These are phyloP conservation scores for Fremontodendron californicum DNA, from an alignment of 345 rosid genomes.

Conservation along the genomic window DNA sequence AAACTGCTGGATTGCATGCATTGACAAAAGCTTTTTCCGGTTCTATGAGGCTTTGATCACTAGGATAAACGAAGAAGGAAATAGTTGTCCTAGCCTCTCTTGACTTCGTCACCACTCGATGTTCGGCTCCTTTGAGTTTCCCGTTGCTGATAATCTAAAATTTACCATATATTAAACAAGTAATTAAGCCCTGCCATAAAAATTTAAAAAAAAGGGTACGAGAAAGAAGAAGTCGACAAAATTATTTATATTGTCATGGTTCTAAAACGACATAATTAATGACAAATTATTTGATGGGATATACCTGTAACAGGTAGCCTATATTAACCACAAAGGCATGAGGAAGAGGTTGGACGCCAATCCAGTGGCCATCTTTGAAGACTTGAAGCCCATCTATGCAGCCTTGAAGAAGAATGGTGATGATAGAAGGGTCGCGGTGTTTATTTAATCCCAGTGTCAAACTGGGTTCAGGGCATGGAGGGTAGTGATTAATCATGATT, in stretches of 20 bases:
- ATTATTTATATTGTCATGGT: neutral
- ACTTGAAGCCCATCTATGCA: conserved; percentile 34
- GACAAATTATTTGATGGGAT: neutral
- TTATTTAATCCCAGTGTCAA: conserved; percentile 32
- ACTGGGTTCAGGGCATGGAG: conserved; percentile 38
- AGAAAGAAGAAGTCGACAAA: neutral
- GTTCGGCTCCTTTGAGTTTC: conserved; percentile 22
- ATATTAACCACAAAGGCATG: conserved; percentile 30
- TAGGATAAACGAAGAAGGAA: conserved; percentile 18
- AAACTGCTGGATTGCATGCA: conserved; percentile 11
- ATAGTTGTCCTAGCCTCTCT: conserved; percentile 16
- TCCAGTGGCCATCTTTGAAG: conserved; percentile 29
- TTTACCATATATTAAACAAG: neutral
- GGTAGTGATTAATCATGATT: conserved; percentile 25
- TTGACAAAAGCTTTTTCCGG: conserved; percentile 19
- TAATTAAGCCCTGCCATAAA: too few species aligned
- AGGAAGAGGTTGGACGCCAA: conserved; percentile 28
- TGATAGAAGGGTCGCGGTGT: conserved; percentile 24
- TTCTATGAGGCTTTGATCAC: conserved; percentile 1
- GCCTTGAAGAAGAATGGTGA: conserved; percentile 32
- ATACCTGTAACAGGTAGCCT: conserved; percentile 17
- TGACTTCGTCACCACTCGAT: conserved; percentile 28
- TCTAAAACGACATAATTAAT: neutral
- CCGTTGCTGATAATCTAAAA: conserved; percentile 1
- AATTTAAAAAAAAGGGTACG: neutral